Conservation (phyloP, 495 filamentous ascomycete genomes). For the Aspergillus avenaceus region DNA sequence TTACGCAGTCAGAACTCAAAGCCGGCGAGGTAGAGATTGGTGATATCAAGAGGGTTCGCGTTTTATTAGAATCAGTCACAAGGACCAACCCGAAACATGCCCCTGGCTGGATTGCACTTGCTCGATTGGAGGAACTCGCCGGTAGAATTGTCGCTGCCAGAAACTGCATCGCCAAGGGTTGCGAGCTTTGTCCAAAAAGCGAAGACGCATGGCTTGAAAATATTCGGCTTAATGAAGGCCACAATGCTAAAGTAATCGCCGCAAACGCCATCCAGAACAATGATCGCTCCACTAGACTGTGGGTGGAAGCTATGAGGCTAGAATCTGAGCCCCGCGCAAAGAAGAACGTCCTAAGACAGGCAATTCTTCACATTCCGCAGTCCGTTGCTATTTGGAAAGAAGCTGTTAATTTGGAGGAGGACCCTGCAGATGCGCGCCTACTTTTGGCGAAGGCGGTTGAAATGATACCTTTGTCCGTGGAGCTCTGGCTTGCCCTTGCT, state of each 20-base stretch:
- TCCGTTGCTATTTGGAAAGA: slow-evolving; percentile 96
- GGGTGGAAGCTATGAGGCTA: slow-evolving; percentile 92
- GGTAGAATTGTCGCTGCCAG: slow-evolving; percentile 85
- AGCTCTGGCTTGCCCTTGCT: slow-evolving; percentile 91
- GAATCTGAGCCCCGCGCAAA: slow-evolving; percentile 75
- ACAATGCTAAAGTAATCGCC: slow-evolving; percentile 95
- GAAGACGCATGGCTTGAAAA: slow-evolving; percentile 95
- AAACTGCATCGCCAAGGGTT: slow-evolving; percentile 78
- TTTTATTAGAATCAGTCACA: slow-evolving; percentile 88
- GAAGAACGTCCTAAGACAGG: slow-evolving; percentile 86
- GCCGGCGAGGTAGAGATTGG: slow-evolving; percentile 81
- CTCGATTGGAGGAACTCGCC: slow-evolving; percentile 87
- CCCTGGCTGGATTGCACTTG: slow-evolving; percentile 94
- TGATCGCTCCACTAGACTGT: slow-evolving; percentile 80
- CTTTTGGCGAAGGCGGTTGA: slow-evolving; percentile 91
- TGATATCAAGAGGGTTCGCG: slow-evolving; percentile 93
- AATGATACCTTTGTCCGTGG: slow-evolving; percentile 86
- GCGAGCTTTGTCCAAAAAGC: slow-evolving; percentile 85
- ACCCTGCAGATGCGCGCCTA: slow-evolving; percentile 77
- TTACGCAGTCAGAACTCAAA: slow-evolving; percentile 72
- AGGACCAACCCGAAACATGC: slow-evolving; percentile 93
- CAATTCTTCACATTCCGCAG: slow-evolving; percentile 82
- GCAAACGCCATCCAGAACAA: slow-evolving; percentile 89
- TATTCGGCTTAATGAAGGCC: slow-evolving; percentile 84
- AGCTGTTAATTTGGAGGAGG: slow-evolving; percentile 92